Evolutionary conservation across 2,329 filamentous ascomycete genomes (phyloP).

Genomic region (Cercospora sp.): DNA sequence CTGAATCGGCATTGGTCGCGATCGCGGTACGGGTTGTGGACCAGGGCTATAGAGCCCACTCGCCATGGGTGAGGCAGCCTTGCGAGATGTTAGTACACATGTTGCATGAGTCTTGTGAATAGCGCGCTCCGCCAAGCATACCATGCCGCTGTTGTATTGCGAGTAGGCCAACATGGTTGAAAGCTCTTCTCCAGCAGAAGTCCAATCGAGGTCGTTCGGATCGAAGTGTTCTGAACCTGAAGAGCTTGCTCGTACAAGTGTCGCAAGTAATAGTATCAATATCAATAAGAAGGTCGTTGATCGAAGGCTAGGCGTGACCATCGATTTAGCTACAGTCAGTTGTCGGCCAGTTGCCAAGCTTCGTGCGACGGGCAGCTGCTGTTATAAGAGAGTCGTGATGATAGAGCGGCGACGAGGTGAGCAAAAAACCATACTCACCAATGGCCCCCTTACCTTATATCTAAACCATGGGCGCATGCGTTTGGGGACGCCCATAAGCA

Average conservation of each 20-base stretch:
- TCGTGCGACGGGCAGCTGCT: not conserved
- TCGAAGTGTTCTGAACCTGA: slow-evolving; percentile 15
- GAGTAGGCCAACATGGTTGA: slow-evolving; percentile 17
- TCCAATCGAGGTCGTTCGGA: slow-evolving; percentile 13
- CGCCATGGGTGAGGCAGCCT: slow-evolving; percentile 16
- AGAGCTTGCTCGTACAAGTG: slow-evolving; percentile 11
- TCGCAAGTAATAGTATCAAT: slow-evolving; percentile 9
- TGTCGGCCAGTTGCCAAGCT: not conserved
- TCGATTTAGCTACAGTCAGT: slow-evolving; percentile 1
- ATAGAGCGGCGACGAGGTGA: slow-evolving; percentile 8
- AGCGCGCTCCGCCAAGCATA: not conserved
- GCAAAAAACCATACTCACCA: slow-evolving; percentile 1
- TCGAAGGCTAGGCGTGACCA: slow-evolving; percentile 14
- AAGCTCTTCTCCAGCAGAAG: slow-evolving; percentile 14
- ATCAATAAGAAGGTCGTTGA: slow-evolving; percentile 9
- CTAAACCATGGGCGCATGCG: not conserved
- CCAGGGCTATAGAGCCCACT: not conserved
- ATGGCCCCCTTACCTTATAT: slow-evolving; percentile 16
- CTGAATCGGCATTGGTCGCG: not conserved
- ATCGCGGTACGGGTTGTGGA: not conserved
- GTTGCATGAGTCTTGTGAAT: too few relatives aligned
- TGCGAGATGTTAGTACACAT: not conserved
- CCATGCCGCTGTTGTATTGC: slow-evolving; percentile 16
- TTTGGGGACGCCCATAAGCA: slow-evolving; percentile 18
- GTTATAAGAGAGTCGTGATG: slow-evolving; percentile 2